Evolutionary conservation across 2,329 filamentous ascomycete genomes (phyloP).

Genomic region (Exophiala calicioides): DNA sequence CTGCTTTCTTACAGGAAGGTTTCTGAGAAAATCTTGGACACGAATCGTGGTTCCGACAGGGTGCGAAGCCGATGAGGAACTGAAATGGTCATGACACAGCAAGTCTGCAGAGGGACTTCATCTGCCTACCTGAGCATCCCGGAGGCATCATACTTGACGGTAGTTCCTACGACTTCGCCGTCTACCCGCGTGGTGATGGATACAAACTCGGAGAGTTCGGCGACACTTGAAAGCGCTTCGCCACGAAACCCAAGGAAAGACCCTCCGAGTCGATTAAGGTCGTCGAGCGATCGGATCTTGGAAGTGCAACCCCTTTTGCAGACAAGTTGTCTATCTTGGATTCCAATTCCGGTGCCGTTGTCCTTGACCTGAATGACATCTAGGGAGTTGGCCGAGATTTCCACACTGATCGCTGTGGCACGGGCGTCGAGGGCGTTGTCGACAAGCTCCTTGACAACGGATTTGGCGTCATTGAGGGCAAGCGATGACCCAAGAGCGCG

Average conservation of each 20-base stretch:
- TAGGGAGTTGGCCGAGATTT: constrained; percentile 60
- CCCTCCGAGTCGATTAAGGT: constrained; percentile 57
- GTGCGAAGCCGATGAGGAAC: constrained; percentile 51
- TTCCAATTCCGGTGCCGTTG: constrained; percentile 63
- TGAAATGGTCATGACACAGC: constrained; percentile 32
- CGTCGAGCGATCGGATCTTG: constrained; percentile 61
- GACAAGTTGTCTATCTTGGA: constrained; percentile 56
- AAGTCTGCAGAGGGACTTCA: constrained; percentile 6
- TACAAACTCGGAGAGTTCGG: constrained; percentile 57
- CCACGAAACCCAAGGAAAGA: constrained; percentile 64
- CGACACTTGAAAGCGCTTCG: constrained; percentile 63
- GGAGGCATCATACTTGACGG: constrained; percentile 52
- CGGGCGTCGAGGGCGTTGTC: constrained; percentile 68
- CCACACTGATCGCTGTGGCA: constrained; percentile 59
- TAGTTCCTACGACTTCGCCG: constrained; percentile 56
- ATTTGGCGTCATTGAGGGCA: constrained; percentile 57
- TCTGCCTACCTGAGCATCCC: constrained; percentile 50
- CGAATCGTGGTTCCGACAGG: constrained; percentile 63
- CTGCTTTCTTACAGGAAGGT: constrained; percentile 62
- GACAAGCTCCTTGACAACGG: constrained; percentile 64
- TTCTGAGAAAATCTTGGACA: constrained; percentile 57
- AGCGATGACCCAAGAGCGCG: constrained; percentile 59
- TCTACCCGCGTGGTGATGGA: constrained; percentile 59
- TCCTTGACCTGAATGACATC: constrained; percentile 65
- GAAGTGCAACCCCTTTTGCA: constrained; percentile 63